These are phyloP conservation scores for Myriangium duriaei DNA, from an alignment of 2,329 filamentous ascomycete species.

Conservation along the genomic window DNA sequence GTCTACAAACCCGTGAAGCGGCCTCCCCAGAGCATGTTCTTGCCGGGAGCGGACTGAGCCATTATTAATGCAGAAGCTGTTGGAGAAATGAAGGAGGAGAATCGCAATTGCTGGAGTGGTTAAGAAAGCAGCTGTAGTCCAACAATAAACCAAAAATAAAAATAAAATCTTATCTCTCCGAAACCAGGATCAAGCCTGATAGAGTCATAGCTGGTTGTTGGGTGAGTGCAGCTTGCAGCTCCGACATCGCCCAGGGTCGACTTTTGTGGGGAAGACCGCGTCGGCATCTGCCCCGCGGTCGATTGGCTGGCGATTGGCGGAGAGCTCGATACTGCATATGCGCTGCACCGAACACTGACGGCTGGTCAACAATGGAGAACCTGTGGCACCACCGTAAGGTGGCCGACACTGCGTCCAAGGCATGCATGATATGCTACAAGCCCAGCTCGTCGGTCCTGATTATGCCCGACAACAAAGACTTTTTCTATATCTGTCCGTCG, in stretches of 20 bases:
- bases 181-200: background rate
- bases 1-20: conserved; percentile 42
- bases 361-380: conserved; percentile 38
- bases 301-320: too few species aligned
- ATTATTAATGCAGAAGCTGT: too few species aligned
- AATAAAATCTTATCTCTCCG: too few species aligned
- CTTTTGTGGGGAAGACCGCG: too few species aligned
- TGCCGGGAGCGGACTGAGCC: conserved; percentile 18
- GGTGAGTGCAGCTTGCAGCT: background rate
- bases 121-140: too few species aligned
- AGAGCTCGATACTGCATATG: too few species aligned
- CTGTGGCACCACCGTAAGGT: conserved; percentile 77
- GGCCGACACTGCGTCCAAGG: conserved; percentile 67
- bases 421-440: conserved; percentile 88
- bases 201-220: background rate
- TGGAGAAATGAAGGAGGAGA: too few species aligned
- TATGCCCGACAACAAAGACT: conserved; percentile 77
- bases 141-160: too few species aligned
- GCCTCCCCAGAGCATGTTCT: conserved; percentile 49
- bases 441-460: conserved; percentile 77
- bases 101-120: too few species aligned
- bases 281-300: too few species aligned
- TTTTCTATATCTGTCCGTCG: conserved; percentile 72
- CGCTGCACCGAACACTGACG: too few species aligned
- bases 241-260: background rate